Percentiles rank a stretch among this genome's conserved stretches.
Conservation (phyloP, 495 filamentous ascomycete genomes). For the Cetradonia linearis region DNA sequence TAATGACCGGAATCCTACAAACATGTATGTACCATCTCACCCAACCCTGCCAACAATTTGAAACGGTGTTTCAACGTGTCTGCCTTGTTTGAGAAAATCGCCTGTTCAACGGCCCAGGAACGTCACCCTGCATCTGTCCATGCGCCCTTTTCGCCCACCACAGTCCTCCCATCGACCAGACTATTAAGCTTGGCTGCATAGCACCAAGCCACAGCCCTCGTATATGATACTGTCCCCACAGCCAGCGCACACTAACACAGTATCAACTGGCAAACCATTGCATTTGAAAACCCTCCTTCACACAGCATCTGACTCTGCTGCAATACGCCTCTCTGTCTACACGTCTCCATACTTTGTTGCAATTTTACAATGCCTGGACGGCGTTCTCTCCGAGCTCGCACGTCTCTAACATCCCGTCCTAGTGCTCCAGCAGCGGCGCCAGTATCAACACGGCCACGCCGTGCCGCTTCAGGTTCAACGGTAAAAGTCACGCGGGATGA, state of each 20-base stretch:
- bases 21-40: background rate
- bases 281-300: background rate
- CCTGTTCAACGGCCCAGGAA: background rate
- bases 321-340: conserved; percentile 13
- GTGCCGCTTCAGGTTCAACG: conserved; percentile 27
- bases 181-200: conserved; percentile 7
- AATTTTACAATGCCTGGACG: conserved; percentile 37
- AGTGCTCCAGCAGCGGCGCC: conserved; percentile 29
- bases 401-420: conserved; percentile 32
- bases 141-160: conserved; percentile 9
- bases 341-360: conserved; percentile 7
- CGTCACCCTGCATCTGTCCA: background rate
- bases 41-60: background rate
- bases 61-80: background rate
- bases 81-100: background rate
- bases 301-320: conserved; percentile 2
- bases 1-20: background rate
- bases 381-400: conserved; percentile 42
- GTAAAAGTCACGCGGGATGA: conserved; percentile 47
- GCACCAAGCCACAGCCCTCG: conserved; percentile 1
- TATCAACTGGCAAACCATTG: background rate
- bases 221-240: background rate
- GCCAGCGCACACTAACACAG: background rate
- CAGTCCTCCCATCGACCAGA: background rate
- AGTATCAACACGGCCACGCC: conserved; percentile 22